A percentile compares a stretch with the other conserved stretches of the same genome.
These are phyloP conservation scores for Aspergillus flavus DNA, from an alignment of 2,329 filamentous ascomycete genomes.

Conservation along the genomic window DNA sequence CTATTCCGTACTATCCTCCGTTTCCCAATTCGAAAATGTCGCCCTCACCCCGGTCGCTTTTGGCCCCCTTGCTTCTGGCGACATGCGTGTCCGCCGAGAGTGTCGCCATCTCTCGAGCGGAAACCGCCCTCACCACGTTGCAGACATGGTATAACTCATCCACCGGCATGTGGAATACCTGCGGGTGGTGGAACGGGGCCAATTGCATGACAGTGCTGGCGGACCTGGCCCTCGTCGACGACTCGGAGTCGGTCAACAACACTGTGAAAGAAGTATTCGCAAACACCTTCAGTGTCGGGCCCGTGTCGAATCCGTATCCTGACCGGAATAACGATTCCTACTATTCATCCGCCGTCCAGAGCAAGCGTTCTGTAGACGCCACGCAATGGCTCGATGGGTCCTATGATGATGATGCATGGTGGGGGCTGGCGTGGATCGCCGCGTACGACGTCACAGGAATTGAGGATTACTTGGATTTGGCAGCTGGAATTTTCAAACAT, in stretches of 20 bases:
- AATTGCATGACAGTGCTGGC: slow-evolving; percentile 66
- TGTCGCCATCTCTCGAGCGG: slow-evolving; percentile 1
- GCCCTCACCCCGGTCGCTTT: neutral
- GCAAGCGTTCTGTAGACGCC: slow-evolving; percentile 18
- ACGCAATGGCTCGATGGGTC: slow-evolving; percentile 32
- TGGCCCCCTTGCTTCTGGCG: slow-evolving; percentile 1
- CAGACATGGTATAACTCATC: slow-evolving; percentile 64
- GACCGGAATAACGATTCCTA: slow-evolving; percentile 12
- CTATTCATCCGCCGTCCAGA: neutral
- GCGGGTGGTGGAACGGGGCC: slow-evolving; percentile 74
- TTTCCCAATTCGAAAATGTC: neutral
- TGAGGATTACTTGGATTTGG: slow-evolving; percentile 48
- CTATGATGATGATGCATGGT: slow-evolving; percentile 59
- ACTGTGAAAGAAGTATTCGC: slow-evolving; percentile 45
- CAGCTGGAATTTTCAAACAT: slow-evolving; percentile 53
- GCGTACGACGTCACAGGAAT: slow-evolving; percentile 57
- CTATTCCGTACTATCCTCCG: neutral
- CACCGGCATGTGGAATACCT: slow-evolving; percentile 65
- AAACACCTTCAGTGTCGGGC: slow-evolving; percentile 43
- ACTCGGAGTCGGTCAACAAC: slow-evolving; percentile 27
- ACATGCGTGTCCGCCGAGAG: neutral
- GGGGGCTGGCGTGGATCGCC: slow-evolving; percentile 57
- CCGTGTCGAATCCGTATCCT: slow-evolving; percentile 23
- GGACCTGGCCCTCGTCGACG: slow-evolving; percentile 51
- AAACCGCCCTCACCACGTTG: slow-evolving; percentile 46